phyloP scores from a whole-genome alignment of 2,329 filamentous ascomycete species.

The Arthrinium phaeospermum region DNA sequence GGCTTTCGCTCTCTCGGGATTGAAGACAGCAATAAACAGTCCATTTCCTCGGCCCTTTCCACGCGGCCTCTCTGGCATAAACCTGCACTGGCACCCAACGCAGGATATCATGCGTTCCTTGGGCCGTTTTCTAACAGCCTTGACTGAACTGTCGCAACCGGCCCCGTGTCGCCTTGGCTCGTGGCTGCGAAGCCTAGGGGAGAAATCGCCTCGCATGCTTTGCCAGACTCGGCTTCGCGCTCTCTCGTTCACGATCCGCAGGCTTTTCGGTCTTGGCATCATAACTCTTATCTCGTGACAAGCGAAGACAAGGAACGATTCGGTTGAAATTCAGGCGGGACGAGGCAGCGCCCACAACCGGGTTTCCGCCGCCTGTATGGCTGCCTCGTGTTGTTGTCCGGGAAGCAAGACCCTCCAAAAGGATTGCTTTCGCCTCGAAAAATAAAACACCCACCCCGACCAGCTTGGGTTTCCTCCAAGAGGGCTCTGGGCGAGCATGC shows the following conservation, averaged over 20 bases:
- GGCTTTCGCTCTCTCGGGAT: neutral
- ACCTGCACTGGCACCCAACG: slow-evolving; percentile 3
- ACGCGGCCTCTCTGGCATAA: neutral
- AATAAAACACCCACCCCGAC: neutral
- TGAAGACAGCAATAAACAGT: neutral
- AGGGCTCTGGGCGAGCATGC: neutral
- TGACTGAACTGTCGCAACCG: neutral
- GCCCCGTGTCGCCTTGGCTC: neutral
- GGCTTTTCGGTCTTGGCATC: neutral
- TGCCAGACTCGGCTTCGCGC: neutral
- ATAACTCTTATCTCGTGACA: neutral
- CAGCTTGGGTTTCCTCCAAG: neutral
- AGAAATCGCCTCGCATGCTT: neutral
- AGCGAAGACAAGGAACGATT: neutral
- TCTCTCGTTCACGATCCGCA: neutral
- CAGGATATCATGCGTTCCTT: neutral
- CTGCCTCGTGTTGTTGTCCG: neutral
- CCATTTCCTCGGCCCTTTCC: neutral
- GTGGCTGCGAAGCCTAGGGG: neutral
- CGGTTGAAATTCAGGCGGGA: no score
- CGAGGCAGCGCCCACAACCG: neutral
- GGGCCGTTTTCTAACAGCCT: neutral
- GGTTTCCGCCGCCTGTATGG: neutral
- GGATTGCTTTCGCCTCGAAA: neutral
- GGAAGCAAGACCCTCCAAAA: neutral